Base-by-base conservation (phyloP, 768 basidiomycete species). In the Lentinus brumalis region DNA sequence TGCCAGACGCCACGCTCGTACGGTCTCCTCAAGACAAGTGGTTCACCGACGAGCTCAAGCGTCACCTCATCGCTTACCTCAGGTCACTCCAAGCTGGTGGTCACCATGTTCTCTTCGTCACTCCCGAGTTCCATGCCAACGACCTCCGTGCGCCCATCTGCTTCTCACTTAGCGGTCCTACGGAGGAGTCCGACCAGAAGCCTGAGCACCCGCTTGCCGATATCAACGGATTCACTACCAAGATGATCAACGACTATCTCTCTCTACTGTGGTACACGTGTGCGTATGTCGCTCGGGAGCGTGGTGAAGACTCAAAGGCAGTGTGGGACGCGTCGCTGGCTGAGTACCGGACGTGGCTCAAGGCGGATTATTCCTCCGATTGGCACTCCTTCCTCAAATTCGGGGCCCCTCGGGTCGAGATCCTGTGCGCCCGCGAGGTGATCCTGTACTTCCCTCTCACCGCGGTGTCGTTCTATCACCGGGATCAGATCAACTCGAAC, bases 121-220 rank as follows among this genome's bases (percentile, higher is more conserved):
- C 73, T 18, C 73, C 73, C 11, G 70, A 73, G 53, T 73, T 74
- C 60, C 69, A 71, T 57, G 67, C 69, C 26, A 60, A 65, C 59
- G 52, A 61, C 30, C 50, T 52, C 14, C 32, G 32, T 15, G 8
- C 32, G 9, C 50, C 50, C 15, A 30, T 52, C 29, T 30, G 50
- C 15, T 52, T 52, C 32, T 52, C 50, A 38, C 32, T 52, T 14
- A 29, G n/a, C 44, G 44, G 44, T 7, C 35, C 35, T 35, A 15
- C 7, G n/a, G 18, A 14, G n/a, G 47, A 16, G 30, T 14, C 30
- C 47, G 21, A 30, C 29, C 12, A 26, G 35, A 35, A 35, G 35
- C 35, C 35, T 31, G 12, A 14, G 18, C 7, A 21, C 12, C 21
- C 30, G 7, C 50, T 52, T 30, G 16, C 32, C 30, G 16, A 32